Evolutionary conservation across 176 grass and related monocot genomes (phyloP).

Genomic region (Coix lacrymajobi): DNA sequence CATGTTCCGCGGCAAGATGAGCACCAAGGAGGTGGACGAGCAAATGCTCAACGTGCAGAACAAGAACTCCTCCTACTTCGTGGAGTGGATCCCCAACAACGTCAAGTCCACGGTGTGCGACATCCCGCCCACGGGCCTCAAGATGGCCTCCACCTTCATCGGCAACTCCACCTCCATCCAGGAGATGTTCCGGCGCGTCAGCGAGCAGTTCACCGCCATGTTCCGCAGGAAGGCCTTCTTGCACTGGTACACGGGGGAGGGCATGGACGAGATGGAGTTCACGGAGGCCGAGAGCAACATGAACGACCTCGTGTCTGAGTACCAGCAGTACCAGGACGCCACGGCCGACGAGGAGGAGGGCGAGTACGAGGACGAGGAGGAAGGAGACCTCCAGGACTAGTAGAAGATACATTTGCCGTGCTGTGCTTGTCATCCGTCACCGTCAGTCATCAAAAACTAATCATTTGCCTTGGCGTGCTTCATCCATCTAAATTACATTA

Average conservation of each 20-base stretch:
- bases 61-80: constrained; percentile 81
- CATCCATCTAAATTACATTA: no score
- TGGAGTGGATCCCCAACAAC: constrained; percentile 82
- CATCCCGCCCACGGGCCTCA: constrained; percentile 61
- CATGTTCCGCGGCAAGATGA: constrained; percentile 87
- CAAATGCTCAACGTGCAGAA: constrained; percentile 85
- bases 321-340: constrained; percentile 71
- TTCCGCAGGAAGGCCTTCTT: constrained; percentile 57
- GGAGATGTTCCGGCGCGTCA: constrained; percentile 73
- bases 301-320: constrained; percentile 54
- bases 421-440: neutral
- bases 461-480: neutral
- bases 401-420: neutral
- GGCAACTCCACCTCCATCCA: constrained; percentile 75
- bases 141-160: constrained; percentile 75
- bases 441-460: neutral
- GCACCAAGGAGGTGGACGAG: constrained; percentile 82
- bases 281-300: constrained; percentile 73
- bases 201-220: constrained; percentile 74
- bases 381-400: constrained; percentile 34
- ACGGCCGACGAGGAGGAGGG: constrained; percentile 48
- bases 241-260: constrained; percentile 57
- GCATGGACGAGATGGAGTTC: constrained; percentile 86
- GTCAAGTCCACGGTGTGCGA: constrained; percentile 71
- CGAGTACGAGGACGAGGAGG: constrained; percentile 52